phyloP scores from a whole-genome alignment of 73 alveolate species.

The Paramecium caudatum region DNA sequence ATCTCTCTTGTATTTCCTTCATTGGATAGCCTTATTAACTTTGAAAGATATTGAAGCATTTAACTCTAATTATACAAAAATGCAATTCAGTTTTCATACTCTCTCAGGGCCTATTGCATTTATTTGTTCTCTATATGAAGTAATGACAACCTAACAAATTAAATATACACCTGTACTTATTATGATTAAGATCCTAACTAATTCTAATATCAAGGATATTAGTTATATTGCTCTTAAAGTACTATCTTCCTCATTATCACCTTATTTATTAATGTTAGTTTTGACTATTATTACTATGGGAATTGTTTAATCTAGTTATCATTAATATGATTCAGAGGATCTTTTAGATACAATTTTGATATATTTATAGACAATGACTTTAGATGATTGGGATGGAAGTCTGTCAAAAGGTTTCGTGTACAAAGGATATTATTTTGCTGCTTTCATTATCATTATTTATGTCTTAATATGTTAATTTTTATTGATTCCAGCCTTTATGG shows the following conservation, averaged over 20 bases:
- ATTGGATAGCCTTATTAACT: neutral
- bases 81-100: neutral
- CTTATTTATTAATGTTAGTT: slow-evolving; percentile 5
- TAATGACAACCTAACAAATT: neutral
- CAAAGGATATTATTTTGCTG: neutral
- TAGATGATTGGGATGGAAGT: slow-evolving; percentile 69
- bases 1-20: neutral
- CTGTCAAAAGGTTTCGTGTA: slow-evolving; percentile 23
- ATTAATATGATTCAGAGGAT: neutral
- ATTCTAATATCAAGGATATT: slow-evolving; percentile 45
- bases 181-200: slow-evolving; percentile 22
- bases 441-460: neutral
- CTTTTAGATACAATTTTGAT: neutral
- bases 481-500: slow-evolving; percentile 64
- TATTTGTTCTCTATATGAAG: neutral
- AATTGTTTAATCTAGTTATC: neutral
- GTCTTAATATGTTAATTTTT: neutral
- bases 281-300: slow-evolving; percentile 3
- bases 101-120: slow-evolving; percentile 43
- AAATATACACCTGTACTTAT: slow-evolving; percentile 21
- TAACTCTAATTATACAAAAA: neutral
- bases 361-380: slow-evolving; percentile 36
- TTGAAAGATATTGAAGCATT: neutral
- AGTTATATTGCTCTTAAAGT: slow-evolving; percentile 20
- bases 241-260: slow-evolving; percentile 38